Evolutionary conservation across 2,329 filamentous ascomycete species (phyloP), one percentile per base, ranked within the genome.

Genomic region (Raffaelea arxii): DNA sequence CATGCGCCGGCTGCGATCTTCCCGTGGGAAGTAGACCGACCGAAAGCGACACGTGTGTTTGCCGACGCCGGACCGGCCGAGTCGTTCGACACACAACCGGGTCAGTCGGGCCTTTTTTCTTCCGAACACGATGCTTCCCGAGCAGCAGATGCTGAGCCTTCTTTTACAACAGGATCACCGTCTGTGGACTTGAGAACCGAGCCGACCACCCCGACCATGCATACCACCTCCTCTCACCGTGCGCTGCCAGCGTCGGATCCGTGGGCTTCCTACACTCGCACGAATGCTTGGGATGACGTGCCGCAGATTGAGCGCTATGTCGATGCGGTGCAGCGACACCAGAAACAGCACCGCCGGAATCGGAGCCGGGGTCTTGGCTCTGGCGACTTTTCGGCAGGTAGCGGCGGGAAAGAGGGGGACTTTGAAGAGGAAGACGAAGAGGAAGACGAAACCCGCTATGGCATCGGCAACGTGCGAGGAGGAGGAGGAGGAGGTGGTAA

Each of bases 231-330:
- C 40, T 55, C 69, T 49, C 64, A 64, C 39, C 55, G 69, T 47
- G 66, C 64, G 21, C 21, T 43, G 22, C 44, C 65, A 3, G 59
- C 71, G 32, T 67, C 75, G 42, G 73, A 82, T 56, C 75, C 80
- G 19, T 94, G 86, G 86, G 75, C 79, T 52, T 74, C 74, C 41
- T 95, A 84, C 61, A 71, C 78, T n/a, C 76, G 80, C 41, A 78
- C 72, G 43, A 98, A 97, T 63, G 90, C 88, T 16, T 98, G 92
- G 92, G 92, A 98, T 58, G 86, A 87, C 45, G 77, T 94, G 44
- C 86, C 86, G 12, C 84, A 87, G 54, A 98, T 98, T 56, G 82
- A 87, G 57, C 77, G 78, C 52, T 98, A 96, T 60, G 86, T 97
- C 46, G 85, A 86, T 52, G 75, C 78, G 45, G 70, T 94, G 47